Evolutionary conservation across 75 land plant genomes (phyloP), one percentile per base, ranked within the genome.

Genomic region (Isoetes taiwanensis): DNA sequence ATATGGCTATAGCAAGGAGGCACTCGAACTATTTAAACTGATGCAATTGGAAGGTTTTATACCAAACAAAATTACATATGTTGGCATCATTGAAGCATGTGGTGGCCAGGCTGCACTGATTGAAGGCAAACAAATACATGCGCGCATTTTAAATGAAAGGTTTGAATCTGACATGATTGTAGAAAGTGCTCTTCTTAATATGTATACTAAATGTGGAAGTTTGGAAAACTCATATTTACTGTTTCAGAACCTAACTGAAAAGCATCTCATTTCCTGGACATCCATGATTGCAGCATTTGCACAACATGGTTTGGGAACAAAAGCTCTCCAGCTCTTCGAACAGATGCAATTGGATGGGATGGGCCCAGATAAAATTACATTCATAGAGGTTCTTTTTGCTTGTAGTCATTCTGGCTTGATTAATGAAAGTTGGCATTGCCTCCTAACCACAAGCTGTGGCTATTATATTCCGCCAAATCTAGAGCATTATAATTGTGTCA

Each of bases 391-490:
- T 31, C 50, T 78, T 19, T 78, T 76, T 8, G 76, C 76, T 30
- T 78, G 80, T 43, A 78, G 76, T 41, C 80, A 73, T 56, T 54
- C 80, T 30, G 80, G 80, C 20, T 43, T 78, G 17, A 59, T 78
- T 26, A 48, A 65, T 0, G 54, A 78, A 56, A 76, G 76, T 0
- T 25, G 26, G 5, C 11, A 52, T 8, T 73, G 62, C 64, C 73
- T 66, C 52, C 28, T 41, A 32, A 21, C 38, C 21, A 78, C 73
- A 76, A 64, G 40, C 30, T 68, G 54, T 14, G 42, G 57, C 26
- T 69, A 62, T 48, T 39, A 48, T 19, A 69, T 78, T 12, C 37
- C 46, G 20, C 72, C 80, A 6, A 48, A 70, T 43, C 58, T 67
- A 37, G 75, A 69, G 32, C 80, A 78, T 41, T 78, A 32, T 62